Percentiles rank a stretch among this genome's conserved stretches.
Conservation (phyloP, 495 filamentous ascomycete genomes). For the Xylaria sp. region DNA sequence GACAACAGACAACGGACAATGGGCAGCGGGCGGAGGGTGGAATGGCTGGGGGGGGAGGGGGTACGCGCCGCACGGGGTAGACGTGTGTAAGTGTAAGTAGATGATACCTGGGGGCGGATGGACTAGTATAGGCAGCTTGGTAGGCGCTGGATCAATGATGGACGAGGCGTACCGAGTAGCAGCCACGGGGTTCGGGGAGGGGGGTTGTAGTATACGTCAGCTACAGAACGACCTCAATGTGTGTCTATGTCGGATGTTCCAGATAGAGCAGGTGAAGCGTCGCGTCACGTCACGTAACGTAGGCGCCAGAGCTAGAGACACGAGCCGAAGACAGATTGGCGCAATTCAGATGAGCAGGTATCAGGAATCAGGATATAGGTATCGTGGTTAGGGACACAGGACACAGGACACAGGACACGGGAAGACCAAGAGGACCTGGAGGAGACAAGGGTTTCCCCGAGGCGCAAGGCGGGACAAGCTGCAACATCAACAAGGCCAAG, state of each 20-base stretch:
- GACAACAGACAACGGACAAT: background rate
- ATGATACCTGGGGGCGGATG: slow-evolving; percentile 14
- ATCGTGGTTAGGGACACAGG: background rate
- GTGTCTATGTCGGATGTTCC: slow-evolving; percentile 31
- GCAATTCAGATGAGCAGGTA: background rate
- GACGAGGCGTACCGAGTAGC: slow-evolving; percentile 17
- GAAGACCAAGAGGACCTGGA: background rate
- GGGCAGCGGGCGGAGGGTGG: background rate
- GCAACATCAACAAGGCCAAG: slow-evolving; percentile 14
- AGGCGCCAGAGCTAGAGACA: background rate
- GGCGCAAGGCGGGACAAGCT: slow-evolving; percentile 1
- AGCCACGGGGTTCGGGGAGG: slow-evolving; percentile 20
- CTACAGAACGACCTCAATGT: background rate
- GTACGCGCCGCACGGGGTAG: background rate
- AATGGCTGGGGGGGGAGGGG: background rate
- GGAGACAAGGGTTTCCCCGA: background rate
- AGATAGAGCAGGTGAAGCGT: slow-evolving; percentile 24
- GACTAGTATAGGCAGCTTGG: background rate
- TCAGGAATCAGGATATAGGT: background rate
- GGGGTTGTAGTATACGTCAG: slow-evolving; percentile 12
- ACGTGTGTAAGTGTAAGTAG: background rate
- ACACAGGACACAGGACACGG: too few relatives aligned
- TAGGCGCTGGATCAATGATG: slow-evolving; percentile 4
- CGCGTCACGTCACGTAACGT: slow-evolving; percentile 13
- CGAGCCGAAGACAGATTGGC: background rate